Evolutionary conservation across 352 stramenopile species (phyloP).

Genomic region (Pythium plurisporium): DNA sequence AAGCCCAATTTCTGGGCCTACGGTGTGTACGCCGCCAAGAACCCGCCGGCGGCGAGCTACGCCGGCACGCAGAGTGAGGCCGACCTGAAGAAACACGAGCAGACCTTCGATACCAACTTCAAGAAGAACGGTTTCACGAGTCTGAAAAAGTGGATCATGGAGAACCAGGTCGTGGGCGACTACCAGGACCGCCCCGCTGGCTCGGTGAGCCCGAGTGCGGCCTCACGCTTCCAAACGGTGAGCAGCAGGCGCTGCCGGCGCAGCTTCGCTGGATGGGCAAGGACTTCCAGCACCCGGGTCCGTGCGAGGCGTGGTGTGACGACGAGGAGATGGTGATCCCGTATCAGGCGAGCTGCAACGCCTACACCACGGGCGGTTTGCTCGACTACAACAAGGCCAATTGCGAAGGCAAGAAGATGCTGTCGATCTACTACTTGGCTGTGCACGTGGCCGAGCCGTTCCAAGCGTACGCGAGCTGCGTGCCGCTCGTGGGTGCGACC

Average conservation of each 20-base stretch:
- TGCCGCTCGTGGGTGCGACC: not conserved
- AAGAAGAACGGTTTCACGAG: constrained; percentile 7
- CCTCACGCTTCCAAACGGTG: not conserved
- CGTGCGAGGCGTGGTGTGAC: constrained; percentile 1
- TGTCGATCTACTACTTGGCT: constrained; percentile 1
- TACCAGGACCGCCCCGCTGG: not conserved
- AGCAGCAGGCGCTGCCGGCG: not conserved
- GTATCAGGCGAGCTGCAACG: constrained; percentile 2
- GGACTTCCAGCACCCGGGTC: not conserved
- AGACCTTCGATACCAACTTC: constrained; percentile 2
- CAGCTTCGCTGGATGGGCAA: not conserved
- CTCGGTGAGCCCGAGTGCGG: not conserved
- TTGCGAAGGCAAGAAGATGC: constrained; percentile 5
- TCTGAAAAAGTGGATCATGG: constrained; percentile 5
- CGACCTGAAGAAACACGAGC: not conserved
- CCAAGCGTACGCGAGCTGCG: constrained; percentile 6
- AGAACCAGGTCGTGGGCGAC: not conserved
- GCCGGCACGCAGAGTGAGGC: not conserved
- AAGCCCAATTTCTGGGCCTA: not conserved
- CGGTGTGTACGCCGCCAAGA: constrained; percentile 1
- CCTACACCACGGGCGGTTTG: not conserved
- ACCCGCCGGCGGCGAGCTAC: not conserved
- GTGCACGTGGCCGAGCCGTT: constrained; percentile 5
- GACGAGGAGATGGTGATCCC: not conserved
- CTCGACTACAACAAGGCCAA: constrained; percentile 5